Evolutionary conservation across 179 eudicot genomes (phyloP).

Genomic region (Beta macrorhiza): DNA sequence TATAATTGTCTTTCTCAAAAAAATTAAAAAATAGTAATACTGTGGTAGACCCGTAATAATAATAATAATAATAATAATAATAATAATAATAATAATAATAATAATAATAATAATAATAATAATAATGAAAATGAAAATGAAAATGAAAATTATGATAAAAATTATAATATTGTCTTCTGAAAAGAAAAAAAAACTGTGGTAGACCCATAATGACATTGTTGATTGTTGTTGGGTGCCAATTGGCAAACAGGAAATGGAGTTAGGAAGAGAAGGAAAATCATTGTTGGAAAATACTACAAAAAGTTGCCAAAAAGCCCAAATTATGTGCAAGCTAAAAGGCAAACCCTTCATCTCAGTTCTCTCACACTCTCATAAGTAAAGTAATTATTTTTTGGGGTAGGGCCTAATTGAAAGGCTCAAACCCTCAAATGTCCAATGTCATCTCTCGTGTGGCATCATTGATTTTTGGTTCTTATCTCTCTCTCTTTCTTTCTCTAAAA

Average conservation of each 20-base stretch:
- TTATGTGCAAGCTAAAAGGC: slow-evolving; percentile 21
- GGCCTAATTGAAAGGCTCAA: not conserved
- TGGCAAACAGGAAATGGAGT: not conserved
- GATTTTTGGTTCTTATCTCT: slow-evolving; percentile 8
- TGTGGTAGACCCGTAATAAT: too few species aligned
- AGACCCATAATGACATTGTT: slow-evolving; percentile 1
- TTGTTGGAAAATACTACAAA: slow-evolving; percentile 9
- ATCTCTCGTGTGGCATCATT: slow-evolving; percentile 24
- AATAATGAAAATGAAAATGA: too few species aligned
- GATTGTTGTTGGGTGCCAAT: not conserved
- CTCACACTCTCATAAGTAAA: slow-evolving; percentile 2
- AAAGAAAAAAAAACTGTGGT: not conserved
- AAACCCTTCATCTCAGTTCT: not conserved
- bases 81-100: too few species aligned
- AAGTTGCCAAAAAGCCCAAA: slow-evolving; percentile 15
- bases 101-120: too few species aligned
- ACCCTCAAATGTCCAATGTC: slow-evolving; percentile 16
- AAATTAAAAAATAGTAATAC: too few species aligned
- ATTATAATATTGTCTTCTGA: too few species aligned
- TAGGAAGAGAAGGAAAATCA: not conserved
- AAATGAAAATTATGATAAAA: too few species aligned
- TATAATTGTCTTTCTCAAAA: too few species aligned
- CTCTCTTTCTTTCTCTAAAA: not conserved
- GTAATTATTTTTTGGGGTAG: not conserved
- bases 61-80: too few species aligned